Evolutionary conservation across 2,329 filamentous ascomycete genomes (phyloP).

Genomic region (Fusarium equiseti): DNA sequence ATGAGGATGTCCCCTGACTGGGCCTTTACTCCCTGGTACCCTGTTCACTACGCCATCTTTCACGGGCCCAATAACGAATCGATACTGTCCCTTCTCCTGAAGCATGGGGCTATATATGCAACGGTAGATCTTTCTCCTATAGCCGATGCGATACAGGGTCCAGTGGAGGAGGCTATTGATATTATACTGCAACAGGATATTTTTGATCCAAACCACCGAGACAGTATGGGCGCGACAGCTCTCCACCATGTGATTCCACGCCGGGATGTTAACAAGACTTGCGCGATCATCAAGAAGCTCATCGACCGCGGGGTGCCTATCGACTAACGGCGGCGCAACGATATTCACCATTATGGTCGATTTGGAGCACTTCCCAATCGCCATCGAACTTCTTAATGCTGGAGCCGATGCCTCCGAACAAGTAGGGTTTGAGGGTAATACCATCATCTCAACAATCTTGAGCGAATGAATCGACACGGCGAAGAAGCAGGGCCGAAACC

Average conservation of each 20-base stretch:
- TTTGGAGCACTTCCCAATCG: background rate
- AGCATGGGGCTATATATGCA: constrained; percentile 4
- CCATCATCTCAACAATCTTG: too few relatives aligned
- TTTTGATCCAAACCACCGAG: background rate
- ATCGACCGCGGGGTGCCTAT: constrained; percentile 10
- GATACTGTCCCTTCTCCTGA: constrained; percentile 4
- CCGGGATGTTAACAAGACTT: background rate
- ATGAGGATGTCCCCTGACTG: too few relatives aligned
- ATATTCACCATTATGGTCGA: background rate
- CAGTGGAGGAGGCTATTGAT: background rate
- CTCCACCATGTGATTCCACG: background rate
- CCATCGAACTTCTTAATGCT: constrained; percentile 13
- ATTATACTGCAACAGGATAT: background rate
- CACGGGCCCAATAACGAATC: background rate
- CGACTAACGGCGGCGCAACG: background rate
- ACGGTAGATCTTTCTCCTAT: background rate
- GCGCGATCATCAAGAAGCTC: constrained; percentile 3
- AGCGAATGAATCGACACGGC: too few relatives aligned
- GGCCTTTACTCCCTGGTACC: background rate
- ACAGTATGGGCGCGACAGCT: background rate
- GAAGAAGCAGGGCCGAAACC: too few relatives aligned
- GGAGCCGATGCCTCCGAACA: constrained; percentile 4
- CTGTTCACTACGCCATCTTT: constrained; percentile 15
- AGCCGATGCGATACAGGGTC: background rate
- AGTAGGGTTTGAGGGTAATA: too few relatives aligned